Evolutionary conservation across 768 basidiomycete genomes (phyloP).

Genomic region (Lentinula raphanica): DNA sequence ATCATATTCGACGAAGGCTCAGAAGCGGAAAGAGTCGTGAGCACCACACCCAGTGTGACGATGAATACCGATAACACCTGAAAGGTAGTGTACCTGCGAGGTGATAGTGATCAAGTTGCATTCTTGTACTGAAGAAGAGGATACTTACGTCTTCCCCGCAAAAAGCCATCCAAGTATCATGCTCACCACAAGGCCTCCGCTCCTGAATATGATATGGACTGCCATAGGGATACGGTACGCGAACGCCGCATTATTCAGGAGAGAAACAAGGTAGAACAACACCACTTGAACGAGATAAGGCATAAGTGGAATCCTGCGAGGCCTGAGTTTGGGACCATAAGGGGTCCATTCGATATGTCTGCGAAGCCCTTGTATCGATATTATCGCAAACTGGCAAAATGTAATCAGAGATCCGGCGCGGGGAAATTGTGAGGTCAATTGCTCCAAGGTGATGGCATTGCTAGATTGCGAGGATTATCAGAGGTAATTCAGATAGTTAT

Average conservation of each 20-base stretch:
- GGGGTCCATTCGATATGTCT: slow-evolving; percentile 49
- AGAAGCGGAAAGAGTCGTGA: slow-evolving; percentile 79
- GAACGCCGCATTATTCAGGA: slow-evolving; percentile 91
- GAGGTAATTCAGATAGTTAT: background rate
- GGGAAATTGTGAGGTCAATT: slow-evolving; percentile 63
- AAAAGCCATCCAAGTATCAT: slow-evolving; percentile 76
- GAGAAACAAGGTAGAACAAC: slow-evolving; percentile 72
- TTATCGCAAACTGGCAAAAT: slow-evolving; percentile 76
- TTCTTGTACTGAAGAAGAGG: too few species aligned
- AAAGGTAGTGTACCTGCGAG: slow-evolving; percentile 49
- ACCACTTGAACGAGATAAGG: slow-evolving; percentile 77
- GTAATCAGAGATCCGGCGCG: slow-evolving; percentile 81
- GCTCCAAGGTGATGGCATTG: slow-evolving; percentile 76
- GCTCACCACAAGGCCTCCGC: slow-evolving; percentile 79
- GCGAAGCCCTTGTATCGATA: slow-evolving; percentile 71
- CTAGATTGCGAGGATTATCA: slow-evolving; percentile 25
- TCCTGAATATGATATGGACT: slow-evolving; percentile 92
- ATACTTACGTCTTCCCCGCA: slow-evolving; percentile 55
- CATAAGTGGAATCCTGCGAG: slow-evolving; percentile 62
- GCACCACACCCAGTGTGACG: slow-evolving; percentile 72
- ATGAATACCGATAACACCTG: slow-evolving; percentile 76
- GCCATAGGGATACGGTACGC: slow-evolving; percentile 83
- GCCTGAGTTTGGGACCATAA: slow-evolving; percentile 50
- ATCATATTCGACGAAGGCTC: slow-evolving; percentile 20
- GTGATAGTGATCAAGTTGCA: too few species aligned